phyloP scores from a whole-genome alignment of 2,329 filamentous ascomycete genomes.

The Stagonosporopsis vannaccii region DNA sequence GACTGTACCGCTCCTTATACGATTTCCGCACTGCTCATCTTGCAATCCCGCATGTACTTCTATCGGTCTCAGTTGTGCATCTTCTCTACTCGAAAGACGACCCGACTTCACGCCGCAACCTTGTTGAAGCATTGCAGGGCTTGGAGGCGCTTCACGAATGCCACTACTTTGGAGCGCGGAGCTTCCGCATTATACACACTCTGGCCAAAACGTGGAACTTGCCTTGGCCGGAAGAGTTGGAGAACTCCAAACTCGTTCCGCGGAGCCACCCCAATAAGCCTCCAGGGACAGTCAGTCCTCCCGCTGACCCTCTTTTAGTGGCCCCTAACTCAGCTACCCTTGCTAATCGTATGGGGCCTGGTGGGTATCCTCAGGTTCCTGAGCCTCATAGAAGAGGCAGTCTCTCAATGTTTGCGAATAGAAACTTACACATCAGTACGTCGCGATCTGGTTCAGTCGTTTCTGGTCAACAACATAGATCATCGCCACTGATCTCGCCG shows the following conservation, averaged over 20 bases:
- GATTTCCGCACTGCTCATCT: conserved; percentile 51
- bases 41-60: conserved; percentile 50
- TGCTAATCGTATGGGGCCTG: conserved; percentile 19
- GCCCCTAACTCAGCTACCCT: conserved; percentile 22
- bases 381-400: conserved; percentile 33
- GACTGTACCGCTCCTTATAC: conserved; percentile 54
- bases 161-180: conserved; percentile 53
- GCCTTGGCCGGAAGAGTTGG: conserved; percentile 49
- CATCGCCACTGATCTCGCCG: conserved; percentile 23
- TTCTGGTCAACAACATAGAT: conserved; percentile 23
- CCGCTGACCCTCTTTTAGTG: conserved; percentile 27
- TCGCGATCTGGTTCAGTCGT: conserved; percentile 27
- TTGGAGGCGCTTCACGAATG: conserved; percentile 54
- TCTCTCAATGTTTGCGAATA: conserved; percentile 40
- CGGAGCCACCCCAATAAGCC: conserved; percentile 19
- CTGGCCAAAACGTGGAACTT: conserved; percentile 55
- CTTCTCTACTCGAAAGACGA: conserved; percentile 53
- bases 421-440: conserved; percentile 26
- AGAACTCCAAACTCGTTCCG: conserved; percentile 36
- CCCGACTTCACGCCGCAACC: conserved; percentile 45
- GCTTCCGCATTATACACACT: conserved; percentile 53
- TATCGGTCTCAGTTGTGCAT: conserved; percentile 55
- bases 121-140: conserved; percentile 53
- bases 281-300: conserved; percentile 28
- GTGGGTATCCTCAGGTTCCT: conserved; percentile 9